Evolutionary conservation across 208 protist genomes (phyloP), one percentile per base, ranked within the genome.

Genomic region (Acanthamoeba culbertsoni): DNA sequence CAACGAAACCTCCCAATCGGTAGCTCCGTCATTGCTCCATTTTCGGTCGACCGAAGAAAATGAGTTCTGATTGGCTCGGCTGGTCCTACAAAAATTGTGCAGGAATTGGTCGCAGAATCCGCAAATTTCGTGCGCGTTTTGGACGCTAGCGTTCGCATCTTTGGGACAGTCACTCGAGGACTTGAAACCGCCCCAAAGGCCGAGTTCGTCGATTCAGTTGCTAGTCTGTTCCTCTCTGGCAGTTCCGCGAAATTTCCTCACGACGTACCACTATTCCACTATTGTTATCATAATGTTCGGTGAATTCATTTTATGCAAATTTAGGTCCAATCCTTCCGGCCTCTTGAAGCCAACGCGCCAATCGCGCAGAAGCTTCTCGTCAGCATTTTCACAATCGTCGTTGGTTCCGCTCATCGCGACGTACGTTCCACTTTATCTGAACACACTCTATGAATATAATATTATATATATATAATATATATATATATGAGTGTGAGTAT

Each of bases 281-380:
- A 28, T 65, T 23, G 6, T 6, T 35, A 2, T 65, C 5, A 8
- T 20, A 33, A 7, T 68, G 4, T 7, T 33, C 59, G 28, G 0
- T 0, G 14, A n/a, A 40, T 1, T 18, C n/a, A 4, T 48, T 5
- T 8, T 48, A 4, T 79, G 65, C 35, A 31, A 20, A 10, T 26
- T 51, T 43, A 84, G 73, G 73, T 20, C 14, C 43, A 51, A 26
- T 43, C 53, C 5, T 90, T 90, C 42, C 82, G 6, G 7, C 82
- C 82, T 4, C 35, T 90, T 12, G 82, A 90, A 14, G 37, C 26
- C 6, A 48, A 59, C 31, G 46, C 82, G 18, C 82, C 82, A 5
- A 62, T 33, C n/a, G 82, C 51, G 23, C 82, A 90, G 42, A 59
- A 90, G 82, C 82, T 68, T 7, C 82, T 90, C 18, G 23, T 90